Evolutionary conservation across 2,329 filamentous ascomycete genomes (phyloP), one percentile per base, ranked within the genome.

Genomic region (Penicillium rolfsii): DNA sequence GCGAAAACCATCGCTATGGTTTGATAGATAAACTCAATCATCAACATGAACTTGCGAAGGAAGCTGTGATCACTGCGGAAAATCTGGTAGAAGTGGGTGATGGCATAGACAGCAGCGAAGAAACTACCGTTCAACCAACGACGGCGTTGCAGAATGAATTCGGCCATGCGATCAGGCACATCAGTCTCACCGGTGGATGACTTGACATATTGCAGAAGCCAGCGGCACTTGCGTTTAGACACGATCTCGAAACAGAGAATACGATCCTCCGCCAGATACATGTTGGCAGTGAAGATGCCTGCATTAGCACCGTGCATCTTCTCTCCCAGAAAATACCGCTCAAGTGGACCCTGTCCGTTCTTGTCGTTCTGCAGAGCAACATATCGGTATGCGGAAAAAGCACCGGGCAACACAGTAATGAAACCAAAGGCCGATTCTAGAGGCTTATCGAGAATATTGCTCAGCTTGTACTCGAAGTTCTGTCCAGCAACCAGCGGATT

Each of bases 381-480:
- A 75, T 91, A 99, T 41, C 95, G 90, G 77, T 99, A 99, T 22
- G 95, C 95, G n/a, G 94, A 98, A 79, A 99, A 97, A 60, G 95
- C 95, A 81, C 95, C 95, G 0, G 95, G 95, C 73, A 99, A 83
- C 72, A 99, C 95, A 48, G 91, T 92, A 74, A 99, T 98, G 80
- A 98, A 99, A 50, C 95, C 95, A 76, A 99, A 99, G 0, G 94
- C 91, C 4, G 94, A 98, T 76, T 99, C 95, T 43, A 99, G 82
- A 2, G 95, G 95, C 80, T 99, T 99, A 77, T 99, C 95, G 48
- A 99, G 85, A 73, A 99, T 99, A 73, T 99, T 99, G 77, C 92
- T 97, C 90, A 99, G 97, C 84, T 99, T 99, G 85, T 99, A 99
- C 81, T 99, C 95, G 71, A 99, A 99, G 74, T 99, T 99, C 73